Base-by-base conservation (phyloP, 2,329 filamentous ascomycete genomes). In the Paraphoma sp. region DNA sequence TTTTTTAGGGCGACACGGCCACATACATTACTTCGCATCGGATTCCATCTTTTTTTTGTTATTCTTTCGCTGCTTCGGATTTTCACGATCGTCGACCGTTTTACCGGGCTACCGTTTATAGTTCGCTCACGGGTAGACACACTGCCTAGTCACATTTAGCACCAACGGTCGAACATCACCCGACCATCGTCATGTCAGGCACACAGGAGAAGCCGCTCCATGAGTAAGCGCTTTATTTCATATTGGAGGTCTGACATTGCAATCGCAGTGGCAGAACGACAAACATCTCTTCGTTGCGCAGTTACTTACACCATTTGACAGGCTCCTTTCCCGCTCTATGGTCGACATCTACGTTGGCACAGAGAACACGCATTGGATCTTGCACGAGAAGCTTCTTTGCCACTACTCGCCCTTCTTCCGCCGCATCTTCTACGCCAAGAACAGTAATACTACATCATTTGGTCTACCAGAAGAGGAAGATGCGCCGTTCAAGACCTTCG, bases 371-470 rank as follows among this genome's bases (percentile, higher is more conserved):
- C 81, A 83, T 71, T 85, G 82, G 82, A 78, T 81, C 53, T 76
- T 85, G 4, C 83, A 85, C 76, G 82, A 85, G 67, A 83, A 83
- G 62, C 82, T 85, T 7, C 80, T 85, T 45, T 84, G 81, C 76
- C 69, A 83, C 65, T 79, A 83, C 71, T 83, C 81, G 33, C 78
- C 79, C 46, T 84, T 83, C 77, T 85, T 85, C 79, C 76, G 79
- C 65, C 77, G 79, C 52, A 79, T 81, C 72, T 84, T 85, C 76
- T 80, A 82, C 70, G 64, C 59, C 53, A 76, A 78, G 48, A 54
- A 66, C 45, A 60, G 53, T 9, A 73, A 70, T 17, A 70, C 65
- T 48, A 76, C 78, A 43, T 68, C 72, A 46, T 83, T 80, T 60
- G 81, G 80, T 18, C 79, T 85, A 2, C 82, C 82, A 36, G 79